Percentiles rank a stretch among this genome's conserved stretches.
phyloP scores from a whole-genome alignment of 2,329 filamentous ascomycete species.

The Diaporthe citri region DNA sequence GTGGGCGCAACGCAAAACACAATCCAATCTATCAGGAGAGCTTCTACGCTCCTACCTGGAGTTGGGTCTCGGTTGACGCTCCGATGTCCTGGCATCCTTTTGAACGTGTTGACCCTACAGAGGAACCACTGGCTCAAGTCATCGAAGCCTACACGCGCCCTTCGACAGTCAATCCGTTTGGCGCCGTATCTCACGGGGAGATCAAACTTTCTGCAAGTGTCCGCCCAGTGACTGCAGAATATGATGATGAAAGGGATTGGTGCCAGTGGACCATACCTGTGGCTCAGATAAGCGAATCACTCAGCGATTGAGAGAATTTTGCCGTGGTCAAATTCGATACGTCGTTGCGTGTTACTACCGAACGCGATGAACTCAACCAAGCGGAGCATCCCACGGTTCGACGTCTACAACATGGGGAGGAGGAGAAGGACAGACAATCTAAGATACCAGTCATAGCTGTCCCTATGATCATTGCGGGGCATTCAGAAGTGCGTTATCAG shows the following conservation, averaged over 20 bases:
- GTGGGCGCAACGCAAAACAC: accelerated
- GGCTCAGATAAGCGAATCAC: not conserved
- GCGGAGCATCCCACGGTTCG: not conserved
- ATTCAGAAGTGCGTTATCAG: not conserved
- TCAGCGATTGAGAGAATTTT: too few species aligned
- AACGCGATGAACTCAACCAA: not conserved
- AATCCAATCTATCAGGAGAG: not conserved
- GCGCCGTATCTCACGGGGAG: not conserved
- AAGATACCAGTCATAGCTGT: not conserved
- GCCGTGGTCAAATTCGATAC: not conserved
- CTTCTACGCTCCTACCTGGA: not conserved
- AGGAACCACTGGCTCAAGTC: not conserved
- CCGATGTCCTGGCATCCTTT: not conserved
- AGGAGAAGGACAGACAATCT: not conserved
- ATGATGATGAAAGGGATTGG: not conserved
- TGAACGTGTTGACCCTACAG: accelerated
- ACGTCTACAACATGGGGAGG: not conserved
- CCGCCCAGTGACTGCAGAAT: not conserved
- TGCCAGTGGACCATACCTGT: not conserved
- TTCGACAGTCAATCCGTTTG: not conserved
- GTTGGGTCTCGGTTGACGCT: not conserved
- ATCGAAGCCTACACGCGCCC: not conserved
- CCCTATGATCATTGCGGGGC: not conserved
- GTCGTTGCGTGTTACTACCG: not conserved
- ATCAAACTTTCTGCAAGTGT: not conserved